A percentile compares a stretch with the other conserved stretches of the same genome.
Conservation (phyloP, 2,329 filamentous ascomycete genomes). For the Didymosphaeria variabile region DNA sequence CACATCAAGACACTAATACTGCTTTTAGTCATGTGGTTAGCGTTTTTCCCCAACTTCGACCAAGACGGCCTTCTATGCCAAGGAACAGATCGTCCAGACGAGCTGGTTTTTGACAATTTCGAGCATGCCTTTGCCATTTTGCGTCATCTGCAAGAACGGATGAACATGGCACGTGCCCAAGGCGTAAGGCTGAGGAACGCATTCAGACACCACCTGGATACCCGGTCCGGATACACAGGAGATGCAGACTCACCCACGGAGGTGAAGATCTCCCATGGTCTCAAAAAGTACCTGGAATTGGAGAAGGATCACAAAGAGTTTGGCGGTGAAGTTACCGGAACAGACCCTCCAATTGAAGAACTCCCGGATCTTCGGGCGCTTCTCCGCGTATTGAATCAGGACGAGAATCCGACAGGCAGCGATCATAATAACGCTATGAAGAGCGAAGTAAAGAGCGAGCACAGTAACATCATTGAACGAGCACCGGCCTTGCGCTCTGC, state of each 20-base stretch:
- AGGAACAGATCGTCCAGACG: slow-evolving; percentile 12
- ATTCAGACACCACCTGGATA: neutral
- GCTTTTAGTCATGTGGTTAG: slow-evolving; percentile 66
- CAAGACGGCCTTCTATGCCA: slow-evolving; percentile 61
- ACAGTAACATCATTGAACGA: slow-evolving; percentile 65
- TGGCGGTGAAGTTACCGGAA: neutral
- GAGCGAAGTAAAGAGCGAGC: slow-evolving; percentile 54
- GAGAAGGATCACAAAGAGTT: slow-evolving; percentile 2
- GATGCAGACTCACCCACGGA: neutral
- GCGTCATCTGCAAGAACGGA: slow-evolving; percentile 11
- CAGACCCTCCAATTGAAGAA: neutral
- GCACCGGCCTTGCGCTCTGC: slow-evolving; percentile 64
- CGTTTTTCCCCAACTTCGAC: slow-evolving; percentile 76
- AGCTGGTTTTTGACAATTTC: slow-evolving; percentile 4
- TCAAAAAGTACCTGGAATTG: neutral
- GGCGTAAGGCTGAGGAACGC: neutral
- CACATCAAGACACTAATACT: slow-evolving; percentile 16
- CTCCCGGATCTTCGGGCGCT: neutral
- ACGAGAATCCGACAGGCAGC: neutral
- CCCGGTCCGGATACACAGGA: neutral
- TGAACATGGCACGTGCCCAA: slow-evolving; percentile 41
- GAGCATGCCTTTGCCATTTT: slow-evolving; percentile 1
- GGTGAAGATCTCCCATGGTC: neutral
- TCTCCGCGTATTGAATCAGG: neutral
- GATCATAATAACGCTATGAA: slow-evolving; percentile 49